phyloP scores from a whole-genome alignment of 1,284 basidiomycete species.

The Macrocybe sp. region DNA sequence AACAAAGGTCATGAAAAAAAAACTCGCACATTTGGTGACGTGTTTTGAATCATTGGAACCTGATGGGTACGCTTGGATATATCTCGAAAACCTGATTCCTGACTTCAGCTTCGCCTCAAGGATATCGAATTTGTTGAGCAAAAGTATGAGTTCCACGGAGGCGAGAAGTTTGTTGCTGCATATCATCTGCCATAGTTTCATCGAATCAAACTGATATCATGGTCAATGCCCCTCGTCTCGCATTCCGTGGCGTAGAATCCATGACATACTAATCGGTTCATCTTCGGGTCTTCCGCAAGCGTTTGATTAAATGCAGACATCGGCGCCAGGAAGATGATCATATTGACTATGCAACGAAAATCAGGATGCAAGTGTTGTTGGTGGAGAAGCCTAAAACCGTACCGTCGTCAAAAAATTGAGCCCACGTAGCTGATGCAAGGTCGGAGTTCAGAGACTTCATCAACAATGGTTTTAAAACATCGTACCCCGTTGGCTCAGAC shows the following conservation, averaged over 20 bases:
- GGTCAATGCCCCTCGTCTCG: neutral
- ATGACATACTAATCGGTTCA: slow-evolving; percentile 50
- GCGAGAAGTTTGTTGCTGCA: slow-evolving; percentile 52
- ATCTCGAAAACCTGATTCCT: slow-evolving; percentile 48
- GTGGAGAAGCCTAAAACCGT: slow-evolving; percentile 10
- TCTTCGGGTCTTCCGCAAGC: slow-evolving; percentile 49
- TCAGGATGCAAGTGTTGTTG: slow-evolving; percentile 1
- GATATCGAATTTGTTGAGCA: slow-evolving; percentile 63
- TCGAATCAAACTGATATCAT: slow-evolving; percentile 43
- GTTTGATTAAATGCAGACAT: slow-evolving; percentile 62
- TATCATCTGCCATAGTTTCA: slow-evolving; percentile 56
- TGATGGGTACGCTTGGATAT: slow-evolving; percentile 45
- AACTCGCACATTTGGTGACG: slow-evolving; percentile 42
- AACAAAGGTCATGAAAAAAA: neutral
- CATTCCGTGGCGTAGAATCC: slow-evolving; percentile 1
- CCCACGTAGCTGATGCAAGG: slow-evolving; percentile 46
- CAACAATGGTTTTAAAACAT: neutral
- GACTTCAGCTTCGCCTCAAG: slow-evolving; percentile 47
- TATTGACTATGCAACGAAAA: slow-evolving; percentile 36
- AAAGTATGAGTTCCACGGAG: slow-evolving; percentile 49
- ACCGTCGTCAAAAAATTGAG: slow-evolving; percentile 64
- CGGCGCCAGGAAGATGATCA: slow-evolving; percentile 62
- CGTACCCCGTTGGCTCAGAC: slow-evolving; percentile 48
- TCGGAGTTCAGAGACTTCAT: neutral
- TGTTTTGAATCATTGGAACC: slow-evolving; percentile 47